Base-by-base conservation (phyloP, 768 basidiomycete species). In the Phlegmacium glaucopus region DNA sequence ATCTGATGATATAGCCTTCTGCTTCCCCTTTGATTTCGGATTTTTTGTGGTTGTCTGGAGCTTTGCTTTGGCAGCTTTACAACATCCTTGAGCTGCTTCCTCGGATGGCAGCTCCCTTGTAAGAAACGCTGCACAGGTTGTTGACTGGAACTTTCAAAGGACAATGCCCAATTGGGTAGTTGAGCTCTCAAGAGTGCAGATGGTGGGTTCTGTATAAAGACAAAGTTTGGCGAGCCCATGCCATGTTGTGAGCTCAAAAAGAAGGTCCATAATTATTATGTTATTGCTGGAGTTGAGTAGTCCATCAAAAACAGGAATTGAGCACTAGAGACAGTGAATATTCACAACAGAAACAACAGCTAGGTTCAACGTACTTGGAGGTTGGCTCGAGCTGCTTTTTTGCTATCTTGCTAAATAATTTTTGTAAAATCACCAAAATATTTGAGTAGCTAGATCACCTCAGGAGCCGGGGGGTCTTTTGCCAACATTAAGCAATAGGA, bases 61-160 rank as follows among this genome's bases (percentile, higher is more conserved):
- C n/a, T n/a, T n/a, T n/a, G n/a, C n/a, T n/a, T n/a, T 13, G 8
- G 30, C 30, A 32, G 4, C 49, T 50, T 29, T 16, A n/a, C 18
- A 30, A 29, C 55, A 51, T 1, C 50, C 30, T 0, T 56, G 50
- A 0, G 61, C 62, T 11, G 55, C 61, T 9, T 52, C 51, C 39
- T 72, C 68, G 1, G 17, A 12, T 0, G 64, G 60, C 3, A 70
- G 56, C 9, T 72, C 64, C 4, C 28, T 48, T 4, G 64, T 72
- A 0, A 42, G 13, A 13, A 57, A 67, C 1, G 43, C 45, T 1
- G 28, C 11, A 25, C 62, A 68, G 0, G 55, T 59, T 9, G 45
- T 44, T 4, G 30, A 28, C 3, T 30, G 22, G 49, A 71, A 71
- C 13, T 45, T 39, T 0, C 47, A 56, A 1, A 69, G n/a, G 0